A percentile compares a stretch with the other conserved stretches of the same genome.
phyloP scores from a whole-genome alignment of 225 moss, liverwort and hornwort species.

The Anthoceros angustus region DNA sequence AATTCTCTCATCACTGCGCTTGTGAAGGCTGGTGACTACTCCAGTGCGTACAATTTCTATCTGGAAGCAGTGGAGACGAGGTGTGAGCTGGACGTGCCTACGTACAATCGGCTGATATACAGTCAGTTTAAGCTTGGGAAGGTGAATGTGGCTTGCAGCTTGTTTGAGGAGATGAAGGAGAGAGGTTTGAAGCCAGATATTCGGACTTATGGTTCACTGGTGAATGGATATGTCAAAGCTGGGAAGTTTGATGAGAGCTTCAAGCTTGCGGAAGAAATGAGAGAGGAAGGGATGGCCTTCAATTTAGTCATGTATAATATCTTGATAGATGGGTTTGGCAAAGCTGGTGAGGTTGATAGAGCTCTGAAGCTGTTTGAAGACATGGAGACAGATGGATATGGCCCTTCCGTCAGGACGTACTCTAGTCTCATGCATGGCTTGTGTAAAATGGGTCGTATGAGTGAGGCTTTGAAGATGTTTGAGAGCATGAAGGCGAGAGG shows the following conservation, averaged over 20 bases:
- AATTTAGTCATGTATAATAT: conserved; percentile 51
- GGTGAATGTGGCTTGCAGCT: conserved; percentile 25
- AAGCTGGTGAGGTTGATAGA: conserved; percentile 26
- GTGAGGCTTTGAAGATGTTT: conserved; percentile 24
- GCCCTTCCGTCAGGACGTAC: conserved; percentile 40
- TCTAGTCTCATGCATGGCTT: conserved; percentile 36
- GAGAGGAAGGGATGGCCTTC: conserved; percentile 16
- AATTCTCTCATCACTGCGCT: conserved; percentile 25
- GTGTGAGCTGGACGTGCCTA: not conserved
- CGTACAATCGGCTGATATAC: conserved; percentile 8
- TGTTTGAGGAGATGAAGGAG: conserved; percentile 31
- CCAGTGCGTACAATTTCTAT: not conserved
- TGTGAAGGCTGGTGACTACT: conserved; percentile 2
- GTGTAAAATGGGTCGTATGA: conserved; percentile 39
- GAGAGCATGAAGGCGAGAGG: conserved; percentile 20
- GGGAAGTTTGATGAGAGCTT: conserved; percentile 18
- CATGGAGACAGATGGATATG: conserved; percentile 35
- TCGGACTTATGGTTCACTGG: conserved; percentile 23
- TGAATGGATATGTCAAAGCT: conserved; percentile 23
- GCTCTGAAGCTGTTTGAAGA: conserved; percentile 28
- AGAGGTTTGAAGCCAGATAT: conserved; percentile 21
- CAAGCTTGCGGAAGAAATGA: conserved; percentile 19
- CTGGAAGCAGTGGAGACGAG: not conserved
- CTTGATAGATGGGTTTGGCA: conserved; percentile 42
- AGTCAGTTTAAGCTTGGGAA: conserved; percentile 36